These are phyloP conservation scores for Aspergillus quadrilineatus DNA, from an alignment of 2,329 filamentous ascomycete genomes.

Conservation along the genomic window DNA sequence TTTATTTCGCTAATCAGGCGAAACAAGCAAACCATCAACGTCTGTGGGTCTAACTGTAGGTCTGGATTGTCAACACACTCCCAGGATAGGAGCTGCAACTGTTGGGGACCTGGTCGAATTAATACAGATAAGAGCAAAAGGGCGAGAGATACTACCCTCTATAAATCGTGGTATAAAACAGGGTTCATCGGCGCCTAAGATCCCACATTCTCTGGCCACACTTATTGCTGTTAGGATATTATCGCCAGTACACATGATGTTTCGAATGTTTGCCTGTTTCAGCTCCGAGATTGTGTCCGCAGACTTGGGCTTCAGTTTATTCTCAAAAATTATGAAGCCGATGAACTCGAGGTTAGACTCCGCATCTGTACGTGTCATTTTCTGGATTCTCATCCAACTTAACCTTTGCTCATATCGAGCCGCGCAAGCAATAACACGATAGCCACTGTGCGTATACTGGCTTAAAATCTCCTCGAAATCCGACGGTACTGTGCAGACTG, in stretches of 20 bases:
- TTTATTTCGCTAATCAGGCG: not conserved
- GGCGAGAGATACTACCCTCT: constrained; percentile 52
- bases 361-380: constrained; percentile 82
- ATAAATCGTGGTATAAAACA: constrained; percentile 91
- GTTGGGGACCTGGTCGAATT: constrained; percentile 59
- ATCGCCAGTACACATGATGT: constrained; percentile 96
- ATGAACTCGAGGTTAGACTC: constrained; percentile 83
- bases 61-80: constrained; percentile 89
- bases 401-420: constrained; percentile 83
- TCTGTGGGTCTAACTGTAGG: constrained; percentile 74
- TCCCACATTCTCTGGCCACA: constrained; percentile 82
- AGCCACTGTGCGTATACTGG: constrained; percentile 93
- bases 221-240: constrained; percentile 97
- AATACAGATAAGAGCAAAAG: not conserved
- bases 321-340: constrained; percentile 98
- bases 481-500: constrained; percentile 59
- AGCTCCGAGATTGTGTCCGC: constrained; percentile 79
- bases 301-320: constrained; percentile 91
- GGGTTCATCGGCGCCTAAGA: constrained; percentile 77
- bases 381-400: constrained; percentile 91
- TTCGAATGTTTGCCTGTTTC: constrained; percentile 75
- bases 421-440: constrained; percentile 92
- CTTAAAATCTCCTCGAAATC: constrained; percentile 89
- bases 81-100: constrained; percentile 67
- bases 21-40: constrained; percentile 59